Conservation (phyloP, 2,329 filamentous ascomycete species). For the Colletotrichum phormii region DNA sequence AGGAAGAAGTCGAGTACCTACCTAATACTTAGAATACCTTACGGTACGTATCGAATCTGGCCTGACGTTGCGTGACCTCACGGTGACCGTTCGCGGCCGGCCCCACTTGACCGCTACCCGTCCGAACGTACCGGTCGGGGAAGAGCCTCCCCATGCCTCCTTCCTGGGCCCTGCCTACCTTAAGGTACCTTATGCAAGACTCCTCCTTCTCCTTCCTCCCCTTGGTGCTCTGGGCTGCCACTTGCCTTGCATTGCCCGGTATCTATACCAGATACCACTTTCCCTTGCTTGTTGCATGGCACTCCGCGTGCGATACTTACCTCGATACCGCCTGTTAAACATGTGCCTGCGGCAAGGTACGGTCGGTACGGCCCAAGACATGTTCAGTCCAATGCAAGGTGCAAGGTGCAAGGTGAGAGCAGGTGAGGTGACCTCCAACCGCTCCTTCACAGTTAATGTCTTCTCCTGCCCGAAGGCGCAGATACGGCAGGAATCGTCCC, state of each 20-base stretch:
- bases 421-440: not conserved
- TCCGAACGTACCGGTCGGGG: conserved; percentile 15
- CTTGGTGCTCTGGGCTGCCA: not conserved
- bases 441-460: not conserved
- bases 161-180: not conserved
- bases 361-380: not conserved
- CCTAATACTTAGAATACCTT: too few relatives aligned
- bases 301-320: not conserved
- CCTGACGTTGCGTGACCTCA: not conserved
- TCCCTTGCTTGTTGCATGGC: not conserved
- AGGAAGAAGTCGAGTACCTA: not conserved
- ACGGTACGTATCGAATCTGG: conserved; percentile 1
- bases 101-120: conserved; percentile 24
- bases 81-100: conserved; percentile 12
- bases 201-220: not conserved
- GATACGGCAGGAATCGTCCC: conserved; percentile 30
- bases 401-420: too few relatives aligned
- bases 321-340: not conserved
- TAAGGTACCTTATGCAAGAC: not conserved
- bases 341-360: not conserved
- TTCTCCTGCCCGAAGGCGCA: conserved; percentile 6
- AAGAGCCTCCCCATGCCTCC: not conserved
- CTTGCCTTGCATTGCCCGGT: too few relatives aligned
- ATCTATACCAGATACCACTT: too few relatives aligned
- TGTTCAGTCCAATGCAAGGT: not conserved